Base-by-base conservation (phyloP, 805 yeast genomes). In the Teunomyces stri region DNA sequence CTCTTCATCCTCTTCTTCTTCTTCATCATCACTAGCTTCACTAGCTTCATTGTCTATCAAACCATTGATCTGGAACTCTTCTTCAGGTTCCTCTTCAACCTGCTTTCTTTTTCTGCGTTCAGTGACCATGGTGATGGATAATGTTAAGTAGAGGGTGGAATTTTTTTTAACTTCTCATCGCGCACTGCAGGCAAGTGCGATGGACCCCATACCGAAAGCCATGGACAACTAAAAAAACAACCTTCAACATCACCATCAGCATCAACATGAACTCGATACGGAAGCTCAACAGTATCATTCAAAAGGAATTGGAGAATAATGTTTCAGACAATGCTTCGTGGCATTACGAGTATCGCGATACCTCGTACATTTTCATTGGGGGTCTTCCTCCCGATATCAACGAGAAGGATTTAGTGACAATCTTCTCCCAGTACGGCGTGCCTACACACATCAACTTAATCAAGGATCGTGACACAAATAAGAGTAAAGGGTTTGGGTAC, bases 361-460 rank as follows among this genome's bases (percentile, higher is more conserved):
- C 92, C 0, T 82, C 92, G 1, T 89, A 84, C 60, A 72, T 91
- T 0, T 87, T 73, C 58, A 81, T 92, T n/a, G 92, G 96, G 0
- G 81, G 84, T 3, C 62, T 92, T 9, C 84, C 89, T 7, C 66
- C 59, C 12, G 79, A 80, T 28, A 62, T 89, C 22, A 81, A 80
- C 6, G 96, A 89, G 60, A 81, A 82, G 42, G 97, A 92, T 60
- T 64, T 92, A 0, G 58, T 90, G 5, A 76, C 82, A 0, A 79
- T 91, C 28, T 92, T 92, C 61, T 86, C 96, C 1, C 97, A 92
- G 59, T 92, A 79, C 64, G 98, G 98, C 0, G 77, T 83, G 15
- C 97, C 97, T 0, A 85, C 86, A 0, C 87, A 86, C 55, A 61
- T 92, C 30, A 80, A 84, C 44, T 68, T 91, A 44, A 77, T 80